Conservation (phyloP, 495 filamentous ascomycete genomes). For the Penicillium cosmopolitanum region DNA sequence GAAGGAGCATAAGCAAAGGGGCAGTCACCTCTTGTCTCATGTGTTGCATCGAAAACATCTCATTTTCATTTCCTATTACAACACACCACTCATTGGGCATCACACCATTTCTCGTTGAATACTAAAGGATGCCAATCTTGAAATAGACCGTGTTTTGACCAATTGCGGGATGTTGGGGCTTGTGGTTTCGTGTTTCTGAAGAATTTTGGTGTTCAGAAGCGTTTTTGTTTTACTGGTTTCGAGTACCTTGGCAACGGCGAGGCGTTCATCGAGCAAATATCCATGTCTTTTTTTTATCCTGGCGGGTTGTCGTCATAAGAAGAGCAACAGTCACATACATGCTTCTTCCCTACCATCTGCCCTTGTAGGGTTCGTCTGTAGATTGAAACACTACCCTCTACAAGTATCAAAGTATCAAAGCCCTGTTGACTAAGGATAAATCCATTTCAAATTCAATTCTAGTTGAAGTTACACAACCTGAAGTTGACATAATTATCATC, state of each 20-base stretch:
- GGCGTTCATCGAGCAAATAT: conserved; percentile 41
- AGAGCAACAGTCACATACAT: conserved; percentile 13
- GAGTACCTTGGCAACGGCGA: conserved; percentile 36
- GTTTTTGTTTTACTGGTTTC: conserved; percentile 22
- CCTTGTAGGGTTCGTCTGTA: background rate
- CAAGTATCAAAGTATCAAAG: too few species aligned
- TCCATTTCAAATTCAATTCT: conserved; percentile 6
- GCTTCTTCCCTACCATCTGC: background rate
- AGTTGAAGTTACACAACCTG: background rate
- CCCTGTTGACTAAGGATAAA: background rate
- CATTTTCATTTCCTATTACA: conserved; percentile 7
- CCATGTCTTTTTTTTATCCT: conserved; percentile 19
- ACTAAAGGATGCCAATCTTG: conserved; percentile 2
- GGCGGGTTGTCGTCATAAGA: conserved; percentile 14
- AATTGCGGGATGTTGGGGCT: background rate
- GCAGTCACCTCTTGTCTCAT: background rate
- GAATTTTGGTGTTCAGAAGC: conserved; percentile 37
- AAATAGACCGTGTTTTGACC: conserved; percentile 8
- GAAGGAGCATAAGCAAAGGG: conserved; percentile 66
- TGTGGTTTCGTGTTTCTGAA: conserved; percentile 11
- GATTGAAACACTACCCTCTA: too few species aligned
- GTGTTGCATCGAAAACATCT: background rate
- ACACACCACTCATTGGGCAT: background rate
- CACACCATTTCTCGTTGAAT: background rate
- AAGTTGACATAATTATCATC: conserved; percentile 13